Percentiles rank a stretch among this genome's conserved stretches.
These are phyloP conservation scores for Simplicillium aogashimaense DNA, from an alignment of 2,329 filamentous ascomycete species.

Conservation along the genomic window DNA sequence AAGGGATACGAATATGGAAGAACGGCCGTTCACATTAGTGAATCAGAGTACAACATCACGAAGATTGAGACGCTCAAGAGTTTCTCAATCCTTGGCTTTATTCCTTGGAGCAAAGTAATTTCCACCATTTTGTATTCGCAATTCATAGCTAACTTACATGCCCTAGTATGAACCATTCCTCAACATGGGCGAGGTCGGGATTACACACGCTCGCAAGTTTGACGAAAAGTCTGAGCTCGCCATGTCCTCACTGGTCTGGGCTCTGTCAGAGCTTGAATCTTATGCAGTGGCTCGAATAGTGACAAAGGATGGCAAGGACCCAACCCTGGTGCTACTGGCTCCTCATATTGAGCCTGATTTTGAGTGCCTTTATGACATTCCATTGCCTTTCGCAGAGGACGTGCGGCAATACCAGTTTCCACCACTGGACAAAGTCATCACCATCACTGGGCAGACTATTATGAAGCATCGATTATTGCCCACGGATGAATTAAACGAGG, in stretches of 20 bases:
- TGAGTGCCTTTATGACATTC: constrained; percentile 82
- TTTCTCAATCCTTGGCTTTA: constrained; percentile 80
- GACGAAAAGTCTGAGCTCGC: constrained; percentile 79
- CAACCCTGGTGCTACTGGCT: constrained; percentile 66
- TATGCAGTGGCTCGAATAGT: constrained; percentile 84
- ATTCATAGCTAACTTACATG: not conserved
- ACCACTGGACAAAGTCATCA: constrained; percentile 77
- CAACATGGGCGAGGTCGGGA: constrained; percentile 69
- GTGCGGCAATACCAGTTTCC: constrained; percentile 85
- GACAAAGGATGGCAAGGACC: constrained; percentile 71
- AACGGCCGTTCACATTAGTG: constrained; percentile 81
- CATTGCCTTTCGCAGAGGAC: constrained; percentile 89
- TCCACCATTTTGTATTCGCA: not conserved
- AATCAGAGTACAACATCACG: constrained; percentile 81
- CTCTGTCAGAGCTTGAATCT: constrained; percentile 72
- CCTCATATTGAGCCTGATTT: constrained; percentile 70
- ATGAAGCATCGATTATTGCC: constrained; percentile 80
- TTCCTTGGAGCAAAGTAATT: constrained; percentile 59
- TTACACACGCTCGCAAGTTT: constrained; percentile 66
- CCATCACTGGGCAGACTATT: constrained; percentile 71
- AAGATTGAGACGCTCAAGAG: constrained; percentile 67
- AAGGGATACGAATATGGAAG: constrained; percentile 91
- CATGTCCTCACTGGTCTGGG: constrained; percentile 81
- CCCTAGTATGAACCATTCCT: constrained; percentile 71
- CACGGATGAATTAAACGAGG: constrained; percentile 57